Evolutionary conservation across 2,329 filamentous ascomycete species (phyloP).

Genomic region (Botrytis paeoniae): DNA sequence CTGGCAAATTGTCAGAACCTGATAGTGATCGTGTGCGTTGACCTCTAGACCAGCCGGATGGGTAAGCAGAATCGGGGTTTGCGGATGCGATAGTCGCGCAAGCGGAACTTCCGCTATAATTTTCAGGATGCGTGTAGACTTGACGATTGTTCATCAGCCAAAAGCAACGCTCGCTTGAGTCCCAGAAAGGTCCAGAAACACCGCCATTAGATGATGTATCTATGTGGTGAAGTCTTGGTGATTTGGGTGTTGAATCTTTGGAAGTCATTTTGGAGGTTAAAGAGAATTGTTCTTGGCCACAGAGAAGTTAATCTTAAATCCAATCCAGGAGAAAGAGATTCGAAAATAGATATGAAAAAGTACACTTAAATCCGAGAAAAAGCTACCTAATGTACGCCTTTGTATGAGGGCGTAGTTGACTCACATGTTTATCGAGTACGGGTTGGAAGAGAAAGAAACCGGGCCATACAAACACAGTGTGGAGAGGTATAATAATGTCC

Average conservation of each 20-base stretch:
- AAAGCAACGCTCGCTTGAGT: constrained; percentile 11
- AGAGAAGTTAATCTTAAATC: background rate
- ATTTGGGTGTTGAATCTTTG: background rate
- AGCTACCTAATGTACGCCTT: constrained; percentile 10
- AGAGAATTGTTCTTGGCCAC: background rate
- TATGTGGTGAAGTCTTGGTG: constrained; percentile 11
- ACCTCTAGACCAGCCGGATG: constrained; percentile 7
- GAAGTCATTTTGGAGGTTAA: background rate
- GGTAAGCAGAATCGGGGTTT: constrained; percentile 12
- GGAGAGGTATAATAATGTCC: background rate
- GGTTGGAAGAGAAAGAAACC: background rate
- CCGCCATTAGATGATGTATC: constrained; percentile 11
- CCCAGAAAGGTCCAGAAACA: constrained; percentile 18
- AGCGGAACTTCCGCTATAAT: constrained; percentile 15
- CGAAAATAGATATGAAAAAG: background rate
- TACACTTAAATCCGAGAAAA: background rate
- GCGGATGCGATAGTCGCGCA: constrained; percentile 19
- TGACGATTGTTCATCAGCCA: constrained; percentile 15
- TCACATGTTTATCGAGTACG: background rate
- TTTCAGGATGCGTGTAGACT: constrained; percentile 19
- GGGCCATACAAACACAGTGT: background rate
- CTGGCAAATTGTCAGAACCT: background rate
- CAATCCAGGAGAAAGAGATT: background rate
- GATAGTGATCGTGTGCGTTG: constrained; percentile 16
- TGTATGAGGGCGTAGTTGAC: background rate